A percentile compares a stretch with the other conserved stretches of the same genome.
Conservation (phyloP, 495 filamentous ascomycete genomes). For the Penicillium psychrofluorescens region DNA sequence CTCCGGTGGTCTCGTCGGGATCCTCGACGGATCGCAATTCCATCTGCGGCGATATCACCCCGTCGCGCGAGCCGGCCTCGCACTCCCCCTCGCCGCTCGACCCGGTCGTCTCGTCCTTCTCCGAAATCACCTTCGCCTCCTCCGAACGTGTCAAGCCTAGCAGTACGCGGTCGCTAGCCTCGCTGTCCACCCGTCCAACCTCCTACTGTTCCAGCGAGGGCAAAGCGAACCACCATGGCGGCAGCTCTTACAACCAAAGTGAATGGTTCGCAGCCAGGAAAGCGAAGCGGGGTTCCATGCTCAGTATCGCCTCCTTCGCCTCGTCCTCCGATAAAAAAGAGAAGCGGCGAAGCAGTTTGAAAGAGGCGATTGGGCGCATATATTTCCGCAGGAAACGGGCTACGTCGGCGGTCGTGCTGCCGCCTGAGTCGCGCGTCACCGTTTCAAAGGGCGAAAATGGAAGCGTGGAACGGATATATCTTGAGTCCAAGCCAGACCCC, state of each 20-base stretch:
- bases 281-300: constrained; percentile 20
- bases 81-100: constrained; percentile 17
- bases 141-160: constrained; percentile 25
- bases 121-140: constrained; percentile 27
- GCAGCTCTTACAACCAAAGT: not conserved
- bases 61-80: constrained; percentile 16
- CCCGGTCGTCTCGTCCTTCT: constrained; percentile 26
- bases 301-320: constrained; percentile 24
- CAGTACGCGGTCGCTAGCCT: constrained; percentile 36
- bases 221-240: constrained; percentile 10
- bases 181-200: constrained; percentile 34
- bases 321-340: constrained; percentile 25
- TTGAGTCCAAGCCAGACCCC: constrained; percentile 16
- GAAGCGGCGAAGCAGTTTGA: constrained; percentile 29
- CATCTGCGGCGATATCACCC: constrained; percentile 19
- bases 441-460: constrained; percentile 15
- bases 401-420: constrained; percentile 22
- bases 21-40: constrained; percentile 35
- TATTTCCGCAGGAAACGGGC: constrained; percentile 32
- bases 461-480: constrained; percentile 22
- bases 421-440: constrained; percentile 22
- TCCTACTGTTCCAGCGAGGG: constrained; percentile 37
- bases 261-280: not conserved
- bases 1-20: constrained; percentile 29
- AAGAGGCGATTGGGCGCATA: constrained; percentile 31